Percentiles rank a stretch among this genome's conserved stretches.
These are phyloP conservation scores for Asterionellopsis glacialis DNA, from an alignment of 108 stramenopile species.

Conservation along the genomic window DNA sequence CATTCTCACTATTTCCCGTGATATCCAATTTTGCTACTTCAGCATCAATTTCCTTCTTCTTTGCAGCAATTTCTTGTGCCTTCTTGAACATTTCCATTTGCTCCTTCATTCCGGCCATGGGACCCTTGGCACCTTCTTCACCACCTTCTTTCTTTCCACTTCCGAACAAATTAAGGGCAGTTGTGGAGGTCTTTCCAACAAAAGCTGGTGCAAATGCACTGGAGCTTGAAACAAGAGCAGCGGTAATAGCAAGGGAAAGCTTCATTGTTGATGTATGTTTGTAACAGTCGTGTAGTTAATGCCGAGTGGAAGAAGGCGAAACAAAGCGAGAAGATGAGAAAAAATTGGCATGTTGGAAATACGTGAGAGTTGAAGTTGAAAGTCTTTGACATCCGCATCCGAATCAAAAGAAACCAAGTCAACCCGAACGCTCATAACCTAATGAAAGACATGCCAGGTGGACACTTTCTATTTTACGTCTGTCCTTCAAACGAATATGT, in stretches of 20 bases:
- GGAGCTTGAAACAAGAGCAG: conserved; percentile 20
- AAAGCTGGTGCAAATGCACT: conserved; percentile 38
- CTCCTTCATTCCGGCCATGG: conserved; percentile 74
- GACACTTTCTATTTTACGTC: too few species aligned
- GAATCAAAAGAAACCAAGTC: background rate
- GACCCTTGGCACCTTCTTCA: conserved; percentile 25
- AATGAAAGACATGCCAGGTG: too few species aligned
- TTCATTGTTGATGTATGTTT: conserved; percentile 19
- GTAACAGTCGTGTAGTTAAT: background rate
- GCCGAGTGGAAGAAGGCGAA: background rate
- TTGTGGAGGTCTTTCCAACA: conserved; percentile 12
- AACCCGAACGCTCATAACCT: background rate
- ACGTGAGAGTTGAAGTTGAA: background rate
- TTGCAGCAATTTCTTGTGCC: conserved; percentile 79
- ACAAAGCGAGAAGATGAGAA: background rate
- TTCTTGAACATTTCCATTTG: conserved; percentile 90
- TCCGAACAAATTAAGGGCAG: conserved; percentile 58
- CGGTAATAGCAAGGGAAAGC: conserved; percentile 4
- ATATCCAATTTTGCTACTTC: conserved; percentile 56
- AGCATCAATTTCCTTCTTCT: conserved; percentile 68
- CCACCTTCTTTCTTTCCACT: conserved; percentile 44
- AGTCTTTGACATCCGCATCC: background rate
- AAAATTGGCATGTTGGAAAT: background rate
- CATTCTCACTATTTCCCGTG: conserved; percentile 48
- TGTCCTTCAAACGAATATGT: too few species aligned